phyloP scores from a whole-genome alignment of 768 basidiomycete species.

The Royoungia palumana region DNA sequence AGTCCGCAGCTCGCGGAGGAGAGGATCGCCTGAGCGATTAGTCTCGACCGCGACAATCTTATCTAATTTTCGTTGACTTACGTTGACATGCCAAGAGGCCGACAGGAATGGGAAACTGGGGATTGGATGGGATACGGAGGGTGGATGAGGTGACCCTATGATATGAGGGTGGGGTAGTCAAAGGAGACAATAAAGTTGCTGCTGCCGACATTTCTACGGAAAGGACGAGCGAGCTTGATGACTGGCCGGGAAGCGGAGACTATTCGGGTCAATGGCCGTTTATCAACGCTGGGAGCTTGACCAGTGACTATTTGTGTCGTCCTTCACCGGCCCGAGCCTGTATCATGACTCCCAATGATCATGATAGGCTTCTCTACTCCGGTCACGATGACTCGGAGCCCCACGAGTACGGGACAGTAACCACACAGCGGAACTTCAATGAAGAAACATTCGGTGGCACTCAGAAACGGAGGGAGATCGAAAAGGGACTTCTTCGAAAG shows the following conservation, averaged over 20 bases:
- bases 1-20: constrained; percentile 57
- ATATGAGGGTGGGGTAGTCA: constrained; percentile 53
- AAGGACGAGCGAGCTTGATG: too few relatives aligned
- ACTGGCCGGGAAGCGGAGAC: too few relatives aligned
- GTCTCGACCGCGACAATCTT: constrained; percentile 6
- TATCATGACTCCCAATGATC: too few relatives aligned
- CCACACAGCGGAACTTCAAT: too few relatives aligned
- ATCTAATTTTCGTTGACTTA: constrained; percentile 29
- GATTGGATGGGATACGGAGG: constrained; percentile 51
- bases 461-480: constrained; percentile 45
- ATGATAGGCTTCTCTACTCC: too few relatives aligned
- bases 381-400: too few relatives aligned
- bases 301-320: too few relatives aligned
- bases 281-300: too few relatives aligned
- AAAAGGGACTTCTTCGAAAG: constrained; percentile 52
- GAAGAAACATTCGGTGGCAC: constrained; percentile 37
- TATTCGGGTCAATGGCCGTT: too few relatives aligned
- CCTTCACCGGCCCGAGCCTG: too few relatives aligned
- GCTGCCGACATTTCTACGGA: constrained; percentile 30
- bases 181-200: constrained; percentile 42
- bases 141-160: constrained; percentile 62
- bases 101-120: constrained; percentile 56
- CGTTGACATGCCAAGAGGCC: constrained; percentile 80
- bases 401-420: too few relatives aligned
- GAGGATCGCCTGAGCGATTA: constrained; percentile 57